Conservation (phyloP, 2,329 filamentous ascomycete genomes). For the Aspergillus uvarum region DNA sequence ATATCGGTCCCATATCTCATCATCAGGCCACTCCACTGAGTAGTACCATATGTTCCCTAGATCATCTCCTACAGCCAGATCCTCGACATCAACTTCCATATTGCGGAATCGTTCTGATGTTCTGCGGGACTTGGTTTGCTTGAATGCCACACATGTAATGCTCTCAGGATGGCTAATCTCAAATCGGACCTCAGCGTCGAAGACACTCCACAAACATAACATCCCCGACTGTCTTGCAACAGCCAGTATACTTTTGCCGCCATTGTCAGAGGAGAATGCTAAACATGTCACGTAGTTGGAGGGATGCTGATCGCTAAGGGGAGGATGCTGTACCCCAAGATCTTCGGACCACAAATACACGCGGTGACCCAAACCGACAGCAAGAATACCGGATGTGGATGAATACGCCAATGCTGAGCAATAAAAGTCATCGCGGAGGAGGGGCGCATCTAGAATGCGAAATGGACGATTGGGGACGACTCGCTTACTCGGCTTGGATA, state of each 20-base stretch:
- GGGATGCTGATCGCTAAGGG: constrained; percentile 52
- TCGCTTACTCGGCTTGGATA: constrained; percentile 31
- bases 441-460: constrained; percentile 84
- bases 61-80: constrained; percentile 84
- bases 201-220: constrained; percentile 74
- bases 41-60: constrained; percentile 83
- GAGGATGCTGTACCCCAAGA: constrained; percentile 62
- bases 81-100: constrained; percentile 66
- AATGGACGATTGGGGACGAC: constrained; percentile 72
- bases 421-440: constrained; percentile 92
- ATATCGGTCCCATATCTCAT: constrained; percentile 62
- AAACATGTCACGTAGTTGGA: constrained; percentile 72
- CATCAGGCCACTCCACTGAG: constrained; percentile 74
- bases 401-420: constrained; percentile 90
- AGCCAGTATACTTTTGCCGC: constrained; percentile 76
- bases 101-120: constrained; percentile 50
- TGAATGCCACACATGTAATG: constrained; percentile 79
- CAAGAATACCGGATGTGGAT: constrained; percentile 68
- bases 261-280: constrained; percentile 80
- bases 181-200: constrained; percentile 66
- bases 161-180: constrained; percentile 69
- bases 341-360: constrained; percentile 89
- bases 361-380: constrained; percentile 74
- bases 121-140: constrained; percentile 59
- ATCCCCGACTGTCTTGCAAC: constrained; percentile 77